A percentile compares a stretch with the other conserved stretches of the same genome.
phyloP scores from a whole-genome alignment of 441 rosid genomes.

The Populus hybrid region DNA sequence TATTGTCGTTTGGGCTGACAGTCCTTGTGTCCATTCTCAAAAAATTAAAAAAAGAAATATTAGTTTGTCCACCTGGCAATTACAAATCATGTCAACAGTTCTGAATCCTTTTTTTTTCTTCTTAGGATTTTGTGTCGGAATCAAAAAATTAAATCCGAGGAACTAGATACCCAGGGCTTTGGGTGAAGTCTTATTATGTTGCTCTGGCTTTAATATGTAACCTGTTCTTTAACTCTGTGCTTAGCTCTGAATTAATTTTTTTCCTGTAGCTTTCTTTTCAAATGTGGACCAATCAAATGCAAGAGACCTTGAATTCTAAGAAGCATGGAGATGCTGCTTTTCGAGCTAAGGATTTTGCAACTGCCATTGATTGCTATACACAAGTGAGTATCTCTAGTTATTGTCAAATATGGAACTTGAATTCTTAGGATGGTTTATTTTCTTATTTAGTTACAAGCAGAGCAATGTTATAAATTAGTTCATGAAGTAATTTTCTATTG shows the following conservation, averaged over 20 bases:
- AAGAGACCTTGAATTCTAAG: slow-evolving; percentile 80
- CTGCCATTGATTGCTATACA: slow-evolving; percentile 72
- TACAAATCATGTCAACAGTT: background rate
- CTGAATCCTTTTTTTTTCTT: background rate
- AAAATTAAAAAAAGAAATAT: no score
- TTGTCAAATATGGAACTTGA: background rate
- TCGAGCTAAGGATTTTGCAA: slow-evolving; percentile 65
- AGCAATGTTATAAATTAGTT: background rate
- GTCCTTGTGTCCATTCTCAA: background rate
- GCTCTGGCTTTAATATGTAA: background rate
- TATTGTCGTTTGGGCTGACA: background rate
- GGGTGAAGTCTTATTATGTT: background rate
- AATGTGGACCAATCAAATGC: slow-evolving; percentile 89
- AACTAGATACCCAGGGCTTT: background rate
- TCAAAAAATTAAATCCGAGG: background rate
- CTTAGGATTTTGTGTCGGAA: background rate
- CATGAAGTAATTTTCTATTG: background rate
- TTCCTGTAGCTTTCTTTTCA: slow-evolving; percentile 77
- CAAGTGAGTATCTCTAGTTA: slow-evolving; percentile 42
- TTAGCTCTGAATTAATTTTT: background rate
- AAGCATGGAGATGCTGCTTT: slow-evolving; percentile 87
- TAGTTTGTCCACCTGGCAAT: background rate
- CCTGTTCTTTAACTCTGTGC: background rate
- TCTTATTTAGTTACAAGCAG: background rate
- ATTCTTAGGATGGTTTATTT: no score